Evolutionary conservation across 495 filamentous ascomycete genomes (phyloP), one percentile per base, ranked within the genome.

Genomic region (Annulohypoxylon nitens): DNA sequence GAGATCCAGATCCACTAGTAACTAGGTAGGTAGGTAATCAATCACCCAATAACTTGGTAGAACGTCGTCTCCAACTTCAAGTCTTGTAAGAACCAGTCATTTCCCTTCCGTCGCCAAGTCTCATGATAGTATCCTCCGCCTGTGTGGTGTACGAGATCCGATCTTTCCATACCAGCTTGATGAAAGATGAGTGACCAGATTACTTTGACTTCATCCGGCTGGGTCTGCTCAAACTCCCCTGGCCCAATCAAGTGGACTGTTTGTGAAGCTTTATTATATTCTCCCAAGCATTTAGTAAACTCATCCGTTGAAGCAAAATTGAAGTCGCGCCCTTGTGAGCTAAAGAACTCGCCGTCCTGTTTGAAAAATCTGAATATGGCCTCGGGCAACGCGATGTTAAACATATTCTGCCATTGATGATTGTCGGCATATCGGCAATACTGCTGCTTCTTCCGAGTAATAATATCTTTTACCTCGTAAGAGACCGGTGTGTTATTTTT

Each of bases 41-140:
- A 39, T 50, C 30, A 26, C 48, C 16, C 30, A 45, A 25, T n/a
- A 18, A 41, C 20, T 33, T 16, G 58, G 45, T 45, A 30, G 39
- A 45, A 61, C 2, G 58, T 61, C 11, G 10, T 61, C 20, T 61
- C 37, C 10, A 61, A n/a, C 11, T 14, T 61, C 37, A 61, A 9
- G 20, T 47, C 20, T n/a, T 14, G 20, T 26, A 61, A n/a, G 33
- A 68, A 61, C 65, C 65, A 68, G 10, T 68, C 65, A 9, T 61
- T 41, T 0, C 34, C 57, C 47, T 43, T 68, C 20, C 57, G 30
- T 33, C 36, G 41, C 47, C 47, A 68, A 14, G 45, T 60, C 43
- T 68, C 65, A 57, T 68, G 10, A 34, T 68, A 68, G 33, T 68
- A 53, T 1, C 65, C 65, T 33, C 45, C 65, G 20, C 65, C 65